Base-by-base conservation (phyloP, 306 rosid genomes). In the Cicer judaicum region DNA sequence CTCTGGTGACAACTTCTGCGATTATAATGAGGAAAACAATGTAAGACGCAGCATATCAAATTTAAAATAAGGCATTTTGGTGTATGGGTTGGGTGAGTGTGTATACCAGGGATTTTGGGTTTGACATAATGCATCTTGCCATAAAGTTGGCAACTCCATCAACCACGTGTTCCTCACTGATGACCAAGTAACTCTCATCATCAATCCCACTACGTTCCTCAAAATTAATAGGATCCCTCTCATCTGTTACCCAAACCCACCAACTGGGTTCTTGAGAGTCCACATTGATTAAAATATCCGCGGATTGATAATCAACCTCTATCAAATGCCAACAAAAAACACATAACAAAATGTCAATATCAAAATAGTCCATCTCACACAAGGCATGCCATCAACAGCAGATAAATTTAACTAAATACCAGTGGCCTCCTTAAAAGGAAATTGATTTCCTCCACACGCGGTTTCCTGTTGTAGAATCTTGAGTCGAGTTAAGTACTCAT, bases 171-270 rank as follows among this genome's bases (percentile, higher is more conserved):
- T 92, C 99, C 79, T 92, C 96, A 42, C 84, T 80, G 50, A 94
- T 89, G 84, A 94, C 81, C 64, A 94, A 18, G 83, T 94, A 94
- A 65, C 40, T 89, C 49, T 94, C 97, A 75, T 85, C 85, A 60
- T 94, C 96, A 60, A 94, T 87, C 44, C 96, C 96, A 81, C 97
- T 92, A 81, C 73, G 41, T 76, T 94, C 99, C 89, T 94, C 99
- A 49, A 80, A 80, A 61, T 87, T 87, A 65, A 63, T 70, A 0
- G 91, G 88, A 65, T 82, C 84, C 76, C 79, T 84, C 47, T 94
- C 97, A 52, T 90, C 96, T 4, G 85, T 80, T 59, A 94, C 90
- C 99, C 99, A 94, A 29, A 94, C 94, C 97, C 99, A 94, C 99
- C 97, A 89, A 74, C 96, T 92, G 55, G 96, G 91, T 24, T 89